A percentile compares a stretch with the other conserved stretches of the same genome.
Conservation (phyloP, 2,329 filamentous ascomycete species). For the Akanthomyces dipterigenus region DNA sequence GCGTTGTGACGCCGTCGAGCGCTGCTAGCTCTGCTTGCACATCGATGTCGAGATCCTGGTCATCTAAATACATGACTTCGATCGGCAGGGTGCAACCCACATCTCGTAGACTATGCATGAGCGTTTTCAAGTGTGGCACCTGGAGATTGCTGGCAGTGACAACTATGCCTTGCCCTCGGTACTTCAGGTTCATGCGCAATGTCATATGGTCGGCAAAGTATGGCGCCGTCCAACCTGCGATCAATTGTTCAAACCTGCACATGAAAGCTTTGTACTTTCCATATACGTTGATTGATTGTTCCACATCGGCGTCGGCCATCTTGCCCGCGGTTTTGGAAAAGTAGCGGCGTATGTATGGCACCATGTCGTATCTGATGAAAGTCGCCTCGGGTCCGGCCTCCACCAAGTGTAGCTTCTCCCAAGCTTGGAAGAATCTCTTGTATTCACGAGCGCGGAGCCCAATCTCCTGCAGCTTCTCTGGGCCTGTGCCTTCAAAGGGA, state of each 20-base stretch:
- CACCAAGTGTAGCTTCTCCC: neutral
- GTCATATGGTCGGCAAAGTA: slow-evolving; percentile 7
- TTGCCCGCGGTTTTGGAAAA: neutral
- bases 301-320: neutral
- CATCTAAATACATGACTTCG: slow-evolving; percentile 5
- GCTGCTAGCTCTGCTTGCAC: neutral
- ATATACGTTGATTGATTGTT: neutral
- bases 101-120: neutral
- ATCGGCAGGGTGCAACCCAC: slow-evolving; percentile 3
- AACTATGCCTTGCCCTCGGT: neutral
- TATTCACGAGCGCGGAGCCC: slow-evolving; percentile 4
- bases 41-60: neutral
- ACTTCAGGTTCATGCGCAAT: slow-evolving; percentile 1
- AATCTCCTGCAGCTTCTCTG: slow-evolving; percentile 1
- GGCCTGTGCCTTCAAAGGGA: neutral
- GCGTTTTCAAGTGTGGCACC: neutral
- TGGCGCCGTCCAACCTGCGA: slow-evolving; percentile 1
- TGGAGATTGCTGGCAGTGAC: neutral
- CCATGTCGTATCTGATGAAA: neutral
- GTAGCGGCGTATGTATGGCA: neutral
- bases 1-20: neutral
- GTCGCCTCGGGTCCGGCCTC: neutral
- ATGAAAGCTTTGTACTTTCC: slow-evolving; percentile 1
- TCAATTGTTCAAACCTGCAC: neutral
- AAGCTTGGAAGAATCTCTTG: neutral